Base-by-base conservation (phyloP, 2,329 filamentous ascomycete species). In the Fusarium duplospermum region DNA sequence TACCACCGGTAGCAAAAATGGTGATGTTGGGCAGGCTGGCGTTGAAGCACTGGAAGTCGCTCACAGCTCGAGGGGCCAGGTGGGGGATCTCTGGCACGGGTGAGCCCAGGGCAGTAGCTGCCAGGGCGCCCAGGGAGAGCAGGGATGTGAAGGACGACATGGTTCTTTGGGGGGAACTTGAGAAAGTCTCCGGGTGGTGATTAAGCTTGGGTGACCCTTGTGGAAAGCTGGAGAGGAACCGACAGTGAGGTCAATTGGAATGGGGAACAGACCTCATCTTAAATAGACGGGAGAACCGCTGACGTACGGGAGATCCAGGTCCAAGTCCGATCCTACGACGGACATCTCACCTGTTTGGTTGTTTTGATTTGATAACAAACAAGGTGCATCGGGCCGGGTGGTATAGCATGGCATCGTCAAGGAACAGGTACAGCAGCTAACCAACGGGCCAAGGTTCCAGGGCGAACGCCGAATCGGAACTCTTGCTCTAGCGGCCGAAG, bases 1-100 rank as follows among this genome's bases (percentile, higher is more conserved):
- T 91, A 8, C 89, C 89, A 8, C 89, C 89, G 2, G 86, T 89
- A 0, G 85, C 86, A 70, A 87, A 88, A 66, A 90, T 87, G 60
- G 87, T 89, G 50, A 90, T 82, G 76, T 89, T 89, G 11, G 87
- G 87, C 0, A 89, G 82, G 50, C 73, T 76, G 29, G 73, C 71
- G 20, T 76, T 76, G 73, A 72, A 75, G 65, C 72, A 74, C 18
- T 64, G 69, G 66, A 72, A 74, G 35, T 66, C 56, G 16, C 45
- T 56, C 22, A 70, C 65, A 50, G 54, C 72, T 6, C 72, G 22
- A 4, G 65, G 42, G 4, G 60, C 35, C 0, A 74, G 47, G 11
- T 61, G 65, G 18, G 71, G 65, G 31, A 63, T 56, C 50, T 59
- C 38, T 22, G 72, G 72, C 24, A 74, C 42, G 13, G 72, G 72